Evolutionary conservation across 768 basidiomycete genomes (phyloP), one percentile per base, ranked within the genome.

Genomic region (Suillus subluteus): DNA sequence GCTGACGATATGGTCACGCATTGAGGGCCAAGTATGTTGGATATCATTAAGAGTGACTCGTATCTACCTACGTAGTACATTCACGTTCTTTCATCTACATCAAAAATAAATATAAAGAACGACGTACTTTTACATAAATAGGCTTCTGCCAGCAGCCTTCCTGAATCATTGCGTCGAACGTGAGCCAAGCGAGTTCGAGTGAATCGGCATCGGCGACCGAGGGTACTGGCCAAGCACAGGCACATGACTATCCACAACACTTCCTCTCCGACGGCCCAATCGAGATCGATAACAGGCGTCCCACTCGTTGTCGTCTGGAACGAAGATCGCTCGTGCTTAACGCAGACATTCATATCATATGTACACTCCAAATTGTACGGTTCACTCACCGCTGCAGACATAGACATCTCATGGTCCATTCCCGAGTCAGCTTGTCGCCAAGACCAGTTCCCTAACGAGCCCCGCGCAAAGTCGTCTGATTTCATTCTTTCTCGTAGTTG

Each of bases 401-500:
- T n/a, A 13, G 32, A 35, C 32, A 35, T 35, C 5, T 55, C 55
- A 26, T 26, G 26, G 15, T 56, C 62, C 35, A 9, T 11, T 16
- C 9, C 52, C 7, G 52, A 52, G 26, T 30, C 26, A 26, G 66
- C 72, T 44, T 73, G 66, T 4, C 71, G 72, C 80, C 79, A 81
- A 63, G 76, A 70, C 79, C 78, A 82, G 3, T 71, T 75, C 12
- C 71, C 74, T 16, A 86, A 73, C 6, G 83, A 81, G 13, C 76
- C 80, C 48, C 84, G 74, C 23, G 83, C 84, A 5, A 82, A 58
- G 58, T 80, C 79, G 43, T 79, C 72, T 7, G 82, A 82, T 18
- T 78, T 74, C 70, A 86, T 79, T 12, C 69, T 69, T 41, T 66
- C 68, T 32, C 75, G 74, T 65, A 79, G 69, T 58, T 65, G 62